Percentiles rank a stretch among this genome's conserved stretches.
phyloP scores from a whole-genome alignment of 352 stramenopile species.

The Phytophthora syringae region DNA sequence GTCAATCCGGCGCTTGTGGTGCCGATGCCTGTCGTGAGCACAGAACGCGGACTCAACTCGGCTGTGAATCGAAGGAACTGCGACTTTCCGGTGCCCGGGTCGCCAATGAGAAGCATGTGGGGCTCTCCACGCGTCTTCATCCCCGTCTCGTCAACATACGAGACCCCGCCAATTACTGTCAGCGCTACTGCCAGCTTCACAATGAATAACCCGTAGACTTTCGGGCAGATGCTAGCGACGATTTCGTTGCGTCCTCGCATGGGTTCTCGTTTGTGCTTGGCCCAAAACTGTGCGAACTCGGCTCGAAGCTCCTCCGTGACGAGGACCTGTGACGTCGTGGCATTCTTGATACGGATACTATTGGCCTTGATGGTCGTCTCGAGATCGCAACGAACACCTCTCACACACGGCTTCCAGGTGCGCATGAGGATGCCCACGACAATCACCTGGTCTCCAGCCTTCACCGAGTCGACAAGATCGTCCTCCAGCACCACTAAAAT shows the following conservation, averaged over 20 bases:
- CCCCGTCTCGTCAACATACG: slow-evolving; percentile 66
- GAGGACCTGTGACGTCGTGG: slow-evolving; percentile 59
- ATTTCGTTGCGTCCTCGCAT: slow-evolving; percentile 91
- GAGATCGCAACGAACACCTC: slow-evolving; percentile 91
- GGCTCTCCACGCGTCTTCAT: slow-evolving; percentile 86
- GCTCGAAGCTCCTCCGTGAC: slow-evolving; percentile 84
- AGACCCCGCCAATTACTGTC: slow-evolving; percentile 93
- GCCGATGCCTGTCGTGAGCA: slow-evolving; percentile 97
- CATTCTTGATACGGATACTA: slow-evolving; percentile 77
- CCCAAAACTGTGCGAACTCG: slow-evolving; percentile 94
- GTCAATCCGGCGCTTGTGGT: slow-evolving; percentile 97
- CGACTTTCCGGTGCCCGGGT: slow-evolving; percentile 90
- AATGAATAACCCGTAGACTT: slow-evolving; percentile 94
- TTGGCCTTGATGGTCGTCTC: slow-evolving; percentile 86
- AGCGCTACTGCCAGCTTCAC: slow-evolving; percentile 94
- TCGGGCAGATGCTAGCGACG: slow-evolving; percentile 93
- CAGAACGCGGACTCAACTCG: slow-evolving; percentile 93
- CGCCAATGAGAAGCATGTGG: slow-evolving; percentile 88
- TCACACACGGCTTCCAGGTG: slow-evolving; percentile 89
- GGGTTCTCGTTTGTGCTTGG: slow-evolving; percentile 49
- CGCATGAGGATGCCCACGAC: slow-evolving; percentile 93
- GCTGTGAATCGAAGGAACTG: slow-evolving; percentile 97
- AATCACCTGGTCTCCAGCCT: slow-evolving; percentile 97
- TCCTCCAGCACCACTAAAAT: slow-evolving; percentile 96
- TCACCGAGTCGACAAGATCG: slow-evolving; percentile 76